These are phyloP conservation scores for Verbena officinalis DNA, from an alignment of 257 asterid genomes.

Conservation along the genomic window DNA sequence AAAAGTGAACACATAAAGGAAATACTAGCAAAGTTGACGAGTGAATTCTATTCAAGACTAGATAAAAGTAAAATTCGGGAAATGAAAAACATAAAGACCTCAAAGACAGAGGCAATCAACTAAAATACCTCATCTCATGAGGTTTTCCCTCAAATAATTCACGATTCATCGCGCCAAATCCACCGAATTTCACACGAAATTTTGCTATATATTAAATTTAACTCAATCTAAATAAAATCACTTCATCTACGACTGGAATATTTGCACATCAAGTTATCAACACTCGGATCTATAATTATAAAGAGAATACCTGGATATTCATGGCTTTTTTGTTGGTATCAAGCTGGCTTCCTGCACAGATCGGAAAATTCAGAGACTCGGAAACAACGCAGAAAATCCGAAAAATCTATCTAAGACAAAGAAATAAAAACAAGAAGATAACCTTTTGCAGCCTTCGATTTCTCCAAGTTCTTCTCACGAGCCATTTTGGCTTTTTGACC, in stretches of 20 bases:
- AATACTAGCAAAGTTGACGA: not conserved
- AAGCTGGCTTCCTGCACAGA: constrained; percentile 54
- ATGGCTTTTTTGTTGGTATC: constrained; percentile 57
- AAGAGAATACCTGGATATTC: constrained; percentile 44
- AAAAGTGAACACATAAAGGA: not conserved
- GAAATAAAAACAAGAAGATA: not conserved
- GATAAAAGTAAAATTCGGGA: not conserved
- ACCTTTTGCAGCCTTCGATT: constrained; percentile 69
- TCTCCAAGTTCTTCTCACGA: constrained; percentile 82
- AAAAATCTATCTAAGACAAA: not conserved
- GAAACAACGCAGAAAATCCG: not conserved
- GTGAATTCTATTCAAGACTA: constrained; percentile 5
- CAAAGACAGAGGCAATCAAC: not conserved
- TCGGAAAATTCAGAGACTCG: constrained; percentile 27
- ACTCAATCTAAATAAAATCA: not conserved
- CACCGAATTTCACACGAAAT: not conserved
- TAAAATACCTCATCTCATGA: not conserved
- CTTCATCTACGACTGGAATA: not conserved
- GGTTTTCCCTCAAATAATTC: not conserved
- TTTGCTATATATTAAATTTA: not conserved
- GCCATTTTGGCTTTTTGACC: constrained; percentile 86
- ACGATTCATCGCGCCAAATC: not conserved
- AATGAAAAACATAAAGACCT: too few species aligned
- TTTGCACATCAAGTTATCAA: not conserved
- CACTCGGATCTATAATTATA: not conserved